Evolutionary conservation across 441 rosid genomes (phyloP), one percentile per base, ranked within the genome.

Genomic region (Gossypium davidsonii): DNA sequence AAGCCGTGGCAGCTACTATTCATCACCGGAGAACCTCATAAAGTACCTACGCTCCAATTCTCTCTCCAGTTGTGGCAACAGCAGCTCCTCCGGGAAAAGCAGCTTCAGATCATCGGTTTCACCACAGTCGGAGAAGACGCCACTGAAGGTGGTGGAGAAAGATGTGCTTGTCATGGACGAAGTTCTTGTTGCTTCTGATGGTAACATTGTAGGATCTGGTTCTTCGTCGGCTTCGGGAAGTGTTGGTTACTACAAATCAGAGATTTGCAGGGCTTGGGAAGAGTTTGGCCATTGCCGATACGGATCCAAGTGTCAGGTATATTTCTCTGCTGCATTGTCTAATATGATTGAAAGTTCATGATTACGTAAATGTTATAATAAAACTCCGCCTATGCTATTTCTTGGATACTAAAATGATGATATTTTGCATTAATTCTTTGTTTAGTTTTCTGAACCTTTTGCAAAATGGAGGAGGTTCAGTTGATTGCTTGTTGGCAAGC

Each of bases 121-220:
- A 23, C 81, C 83, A 20, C 70, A 76, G 42, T 73, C 80, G 1
- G 71, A 73, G 15, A 44, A 77, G 59, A 52, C 76, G 39, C 71
- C 71, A 6, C 21, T 76, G 23, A 79, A 76, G 57, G 71, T 73
- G 44, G 74, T 59, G 63, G 74, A 76, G 37, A 87, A 91, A 53
- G 89, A 83, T 34, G 89, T 87, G 65, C 39, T 87, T 15, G 89
- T 92, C 28, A 81, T 86, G 85, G 96, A 92, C 73, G 94, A 84
- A 37, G 79, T 88, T 80, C 77, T 84, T 17, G 82, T 90, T 49
- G 77, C 72, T 15, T 83, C 86, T 2, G 79, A 74, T 72, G 74
- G 76, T 5, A 67, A 37, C 6, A 78, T 70, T 59, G 44, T 72
- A 71, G 77, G 73, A 70, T 52, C 77, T 6, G 25, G 37, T 12